Conservation (phyloP, 306 rosid genomes). For the cucumber (Cucumis sativus) region DNA sequence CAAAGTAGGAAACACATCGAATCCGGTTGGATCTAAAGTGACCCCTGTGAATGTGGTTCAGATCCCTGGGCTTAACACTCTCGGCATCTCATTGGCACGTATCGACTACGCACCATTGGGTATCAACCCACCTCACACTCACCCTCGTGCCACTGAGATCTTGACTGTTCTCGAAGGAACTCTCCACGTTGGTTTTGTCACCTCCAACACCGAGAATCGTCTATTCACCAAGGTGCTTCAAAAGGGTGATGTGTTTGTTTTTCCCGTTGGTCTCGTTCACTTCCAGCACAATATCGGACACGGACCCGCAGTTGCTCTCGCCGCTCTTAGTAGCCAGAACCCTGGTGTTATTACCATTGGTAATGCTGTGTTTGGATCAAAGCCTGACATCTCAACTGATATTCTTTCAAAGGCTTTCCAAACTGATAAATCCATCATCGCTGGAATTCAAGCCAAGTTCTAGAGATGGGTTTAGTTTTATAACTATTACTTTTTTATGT, state of each 20-base stretch:
- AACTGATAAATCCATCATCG: conserved; percentile 14
- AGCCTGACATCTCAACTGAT: conserved; percentile 8
- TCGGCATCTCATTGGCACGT: conserved; percentile 20
- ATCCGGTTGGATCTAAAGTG: conserved; percentile 14
- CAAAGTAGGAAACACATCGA: conserved; percentile 15
- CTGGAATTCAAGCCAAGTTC: conserved; percentile 16
- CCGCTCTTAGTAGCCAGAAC: conserved; percentile 26
- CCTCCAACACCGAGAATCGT: conserved; percentile 19
- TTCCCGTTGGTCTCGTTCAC: conserved; percentile 25
- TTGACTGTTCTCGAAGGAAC: conserved; percentile 23
- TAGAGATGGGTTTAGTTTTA: not conserved
- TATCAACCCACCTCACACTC: conserved; percentile 30
- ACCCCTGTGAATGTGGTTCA: conserved; percentile 18
- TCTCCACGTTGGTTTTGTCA: conserved; percentile 23
- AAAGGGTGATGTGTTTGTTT: conserved; percentile 28
- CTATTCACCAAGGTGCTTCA: conserved; percentile 17
- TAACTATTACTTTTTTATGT: not conserved
- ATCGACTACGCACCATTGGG: conserved; percentile 21
- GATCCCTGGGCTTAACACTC: conserved; percentile 25
- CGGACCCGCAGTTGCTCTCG: conserved; percentile 19
- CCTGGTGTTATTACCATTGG: conserved; percentile 19
- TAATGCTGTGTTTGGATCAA: conserved; percentile 22
- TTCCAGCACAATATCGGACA: conserved; percentile 21
- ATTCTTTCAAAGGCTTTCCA: conserved; percentile 23
- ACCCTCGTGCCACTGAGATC: conserved; percentile 31